phyloP scores from a whole-genome alignment of 495 filamentous ascomycete species.

The Annulohypoxylon maeteangense region DNA sequence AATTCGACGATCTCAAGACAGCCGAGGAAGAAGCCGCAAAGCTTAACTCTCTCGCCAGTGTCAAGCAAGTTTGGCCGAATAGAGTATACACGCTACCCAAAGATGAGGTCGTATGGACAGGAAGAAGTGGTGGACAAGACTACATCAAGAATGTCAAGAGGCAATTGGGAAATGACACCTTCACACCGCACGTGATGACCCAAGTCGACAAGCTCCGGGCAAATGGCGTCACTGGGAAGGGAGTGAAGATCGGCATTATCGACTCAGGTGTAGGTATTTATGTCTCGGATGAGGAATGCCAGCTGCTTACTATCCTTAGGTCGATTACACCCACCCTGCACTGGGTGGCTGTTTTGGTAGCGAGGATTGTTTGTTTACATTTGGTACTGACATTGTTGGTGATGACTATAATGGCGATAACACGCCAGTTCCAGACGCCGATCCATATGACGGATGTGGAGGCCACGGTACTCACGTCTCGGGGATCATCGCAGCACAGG shows the following conservation, averaged over 20 bases:
- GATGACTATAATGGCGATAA: slow-evolving; percentile 59
- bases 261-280: slow-evolving; percentile 58
- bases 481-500: slow-evolving; percentile 66
- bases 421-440: slow-evolving; percentile 56
- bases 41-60: slow-evolving; percentile 52
- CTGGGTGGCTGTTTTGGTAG: slow-evolving; percentile 67
- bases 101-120: slow-evolving; percentile 58
- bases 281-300: background rate
- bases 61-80: slow-evolving; percentile 61
- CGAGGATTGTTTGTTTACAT: slow-evolving; percentile 63
- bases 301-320: slow-evolving; percentile 46
- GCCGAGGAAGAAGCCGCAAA: slow-evolving; percentile 53
- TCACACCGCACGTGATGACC: slow-evolving; percentile 58
- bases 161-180: slow-evolving; percentile 51
- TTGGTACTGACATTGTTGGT: slow-evolving; percentile 64
- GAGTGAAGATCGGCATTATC: slow-evolving; percentile 60
- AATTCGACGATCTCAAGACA: slow-evolving; percentile 55
- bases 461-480: slow-evolving; percentile 63
- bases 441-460: slow-evolving; percentile 57
- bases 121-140: slow-evolving; percentile 43
- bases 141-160: slow-evolving; percentile 47
- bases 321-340: slow-evolving; percentile 68
- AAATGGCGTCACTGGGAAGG: slow-evolving; percentile 56
- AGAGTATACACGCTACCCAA: slow-evolving; percentile 54
- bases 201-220: slow-evolving; percentile 61